Percentiles rank a stretch among this genome's conserved stretches.
These are phyloP conservation scores for Skeletonema potamos DNA, from an alignment of 108 stramenopile genomes.

Conservation along the genomic window DNA sequence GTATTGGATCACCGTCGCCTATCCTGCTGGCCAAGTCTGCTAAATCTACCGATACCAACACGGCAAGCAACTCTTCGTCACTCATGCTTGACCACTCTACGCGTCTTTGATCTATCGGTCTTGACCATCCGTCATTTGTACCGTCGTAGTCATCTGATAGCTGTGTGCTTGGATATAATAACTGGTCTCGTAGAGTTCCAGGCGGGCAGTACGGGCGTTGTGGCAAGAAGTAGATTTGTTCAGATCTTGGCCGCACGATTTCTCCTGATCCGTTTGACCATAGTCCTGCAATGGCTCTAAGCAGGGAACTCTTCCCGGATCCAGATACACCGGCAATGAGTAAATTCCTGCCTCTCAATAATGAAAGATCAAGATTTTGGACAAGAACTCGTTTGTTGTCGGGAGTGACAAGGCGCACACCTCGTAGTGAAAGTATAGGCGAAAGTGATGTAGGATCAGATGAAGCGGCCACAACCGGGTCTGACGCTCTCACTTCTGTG, in stretches of 20 bases:
- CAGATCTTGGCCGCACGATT: constrained; percentile 55
- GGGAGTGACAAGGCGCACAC: constrained; percentile 55
- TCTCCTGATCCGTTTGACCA: constrained; percentile 74
- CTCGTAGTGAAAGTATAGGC: constrained; percentile 34
- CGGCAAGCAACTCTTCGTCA: constrained; percentile 40
- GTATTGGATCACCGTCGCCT: constrained; percentile 49
- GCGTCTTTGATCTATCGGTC: constrained; percentile 16
- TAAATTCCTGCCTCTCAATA: constrained; percentile 55
- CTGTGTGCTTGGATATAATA: constrained; percentile 65
- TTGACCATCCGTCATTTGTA: constrained; percentile 10
- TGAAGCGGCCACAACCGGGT: constrained; percentile 6
- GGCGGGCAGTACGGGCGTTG: constrained; percentile 84
- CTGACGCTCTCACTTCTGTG: constrained; percentile 2
- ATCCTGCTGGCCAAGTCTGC: constrained; percentile 39
- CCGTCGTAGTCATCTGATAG: constrained; percentile 11
- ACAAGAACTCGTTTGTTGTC: constrained; percentile 56
- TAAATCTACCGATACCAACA: constrained; percentile 49
- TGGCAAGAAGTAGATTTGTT: constrained; percentile 81
- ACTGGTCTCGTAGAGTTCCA: constrained; percentile 74
- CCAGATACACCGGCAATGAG: constrained; percentile 75
- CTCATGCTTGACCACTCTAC: constrained; percentile 24
- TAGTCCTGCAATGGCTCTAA: constrained; percentile 84
- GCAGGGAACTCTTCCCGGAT: constrained; percentile 56
- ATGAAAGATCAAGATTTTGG: constrained; percentile 42
- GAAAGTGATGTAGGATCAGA: constrained; percentile 1